phyloP scores from a whole-genome alignment of 257 asterid genomes.

The Nyctanthes arbortristis region DNA sequence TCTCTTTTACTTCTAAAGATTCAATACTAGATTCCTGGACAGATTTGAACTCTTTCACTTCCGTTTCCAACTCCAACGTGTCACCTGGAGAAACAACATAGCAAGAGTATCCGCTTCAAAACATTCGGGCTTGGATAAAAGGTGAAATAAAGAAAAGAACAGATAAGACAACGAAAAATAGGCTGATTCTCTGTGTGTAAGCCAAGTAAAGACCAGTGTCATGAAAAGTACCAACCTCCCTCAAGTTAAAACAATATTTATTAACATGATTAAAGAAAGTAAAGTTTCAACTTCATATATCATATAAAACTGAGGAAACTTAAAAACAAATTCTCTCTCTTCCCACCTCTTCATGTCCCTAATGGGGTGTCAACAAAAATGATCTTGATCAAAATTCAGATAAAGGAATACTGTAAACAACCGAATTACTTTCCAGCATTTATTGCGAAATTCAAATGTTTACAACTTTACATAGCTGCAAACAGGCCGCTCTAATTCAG shows the following conservation, averaged over 20 bases:
- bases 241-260: slow-evolving; percentile 15
- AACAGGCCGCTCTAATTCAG: too few relatives aligned
- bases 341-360: slow-evolving; percentile 18
- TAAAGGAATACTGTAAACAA: not conserved
- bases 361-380: not conserved
- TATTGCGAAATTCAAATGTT: slow-evolving; percentile 14
- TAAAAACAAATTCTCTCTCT: slow-evolving; percentile 15
- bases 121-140: slow-evolving; percentile 12
- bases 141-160: not conserved
- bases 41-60: slow-evolving; percentile 35
- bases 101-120: slow-evolving; percentile 16
- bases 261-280: not conserved
- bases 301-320: not conserved
- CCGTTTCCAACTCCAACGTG: slow-evolving; percentile 37
- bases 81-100: slow-evolving; percentile 33
- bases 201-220: not conserved
- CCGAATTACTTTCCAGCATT: slow-evolving; percentile 14
- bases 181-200: not conserved
- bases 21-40: slow-evolving; percentile 41
- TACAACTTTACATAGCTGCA: slow-evolving; percentile 9
- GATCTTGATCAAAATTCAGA: slow-evolving; percentile 10
- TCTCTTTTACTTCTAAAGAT: slow-evolving; percentile 41
- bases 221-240: not conserved
- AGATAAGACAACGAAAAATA: not conserved
- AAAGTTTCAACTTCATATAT: not conserved